A percentile compares a stretch with the other conserved stretches of the same genome.
phyloP scores from a whole-genome alignment of 495 filamentous ascomycete genomes.

The Aspergillus indologenus region DNA sequence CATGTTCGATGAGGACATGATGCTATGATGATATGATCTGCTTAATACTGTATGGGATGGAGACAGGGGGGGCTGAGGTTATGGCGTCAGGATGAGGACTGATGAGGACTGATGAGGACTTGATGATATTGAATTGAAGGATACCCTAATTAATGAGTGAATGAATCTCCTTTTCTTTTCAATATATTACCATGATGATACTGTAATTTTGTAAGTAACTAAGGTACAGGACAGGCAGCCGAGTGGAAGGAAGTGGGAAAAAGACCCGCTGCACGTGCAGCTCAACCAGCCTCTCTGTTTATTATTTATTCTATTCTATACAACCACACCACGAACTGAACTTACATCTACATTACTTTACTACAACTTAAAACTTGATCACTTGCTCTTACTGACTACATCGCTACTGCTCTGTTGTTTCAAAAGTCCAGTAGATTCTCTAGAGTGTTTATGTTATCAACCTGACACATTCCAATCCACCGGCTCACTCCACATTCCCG shows the following conservation, averaged over 20 bases:
- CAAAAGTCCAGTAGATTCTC: too few species aligned
- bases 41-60: background rate
- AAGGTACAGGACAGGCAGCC: too few species aligned
- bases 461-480: background rate
- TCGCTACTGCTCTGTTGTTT: too few species aligned
- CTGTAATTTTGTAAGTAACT: too few species aligned
- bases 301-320: too few species aligned
- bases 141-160: background rate
- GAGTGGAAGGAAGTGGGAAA: too few species aligned
- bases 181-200: too few species aligned
- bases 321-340: too few species aligned
- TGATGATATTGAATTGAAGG: background rate
- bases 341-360: too few species aligned
- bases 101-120: background rate
- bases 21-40: background rate
- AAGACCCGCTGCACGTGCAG: background rate
- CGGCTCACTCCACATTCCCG: background rate
- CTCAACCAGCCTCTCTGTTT: background rate
- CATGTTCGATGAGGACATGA: slow-evolving; percentile 51
- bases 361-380: too few species aligned
- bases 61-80: background rate
- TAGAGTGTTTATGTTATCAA: too few species aligned
- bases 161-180: background rate
- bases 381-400: too few species aligned
- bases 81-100: background rate